Conservation (phyloP, 345 rosid species). For the Gossypium raimondii region DNA sequence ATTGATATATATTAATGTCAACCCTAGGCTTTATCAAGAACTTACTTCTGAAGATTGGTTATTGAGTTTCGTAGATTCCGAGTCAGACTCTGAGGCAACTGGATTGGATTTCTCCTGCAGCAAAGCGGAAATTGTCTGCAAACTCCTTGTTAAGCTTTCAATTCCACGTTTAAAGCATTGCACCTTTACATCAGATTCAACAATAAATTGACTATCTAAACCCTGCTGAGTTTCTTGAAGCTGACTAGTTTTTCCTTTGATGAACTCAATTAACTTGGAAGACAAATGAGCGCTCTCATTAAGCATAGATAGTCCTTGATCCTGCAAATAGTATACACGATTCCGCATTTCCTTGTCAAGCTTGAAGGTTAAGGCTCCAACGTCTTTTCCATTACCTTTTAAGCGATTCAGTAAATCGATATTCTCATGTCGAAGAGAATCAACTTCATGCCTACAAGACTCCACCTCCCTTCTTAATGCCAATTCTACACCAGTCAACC, state of each 20-base stretch:
- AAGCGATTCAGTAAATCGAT: constrained; percentile 68
- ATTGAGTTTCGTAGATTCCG: constrained; percentile 29
- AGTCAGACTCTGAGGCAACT: constrained; percentile 37
- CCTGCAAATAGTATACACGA: constrained; percentile 64
- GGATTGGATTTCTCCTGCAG: constrained; percentile 59
- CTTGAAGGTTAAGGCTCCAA: constrained; percentile 49
- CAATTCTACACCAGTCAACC: constrained; percentile 80
- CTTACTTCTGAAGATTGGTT: constrained; percentile 60
- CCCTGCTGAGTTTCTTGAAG: constrained; percentile 43
- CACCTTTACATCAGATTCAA: constrained; percentile 68
- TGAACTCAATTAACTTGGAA: constrained; percentile 58
- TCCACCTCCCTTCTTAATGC: constrained; percentile 73
- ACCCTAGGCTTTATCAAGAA: background rate
- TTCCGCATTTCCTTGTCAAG: constrained; percentile 68
- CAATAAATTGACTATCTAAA: constrained; percentile 54
- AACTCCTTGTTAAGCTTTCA: constrained; percentile 70
- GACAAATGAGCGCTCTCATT: constrained; percentile 55
- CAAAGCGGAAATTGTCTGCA: constrained; percentile 60
- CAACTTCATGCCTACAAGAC: constrained; percentile 55
- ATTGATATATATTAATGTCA: background rate
- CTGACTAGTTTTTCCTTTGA: constrained; percentile 51
- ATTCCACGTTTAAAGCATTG: constrained; percentile 64
- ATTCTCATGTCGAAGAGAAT: constrained; percentile 83
- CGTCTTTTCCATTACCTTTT: constrained; percentile 53
- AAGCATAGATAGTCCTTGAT: constrained; percentile 66